These are phyloP conservation scores for Trifolium dubium DNA, from an alignment of 306 rosid species.

Conservation along the genomic window DNA sequence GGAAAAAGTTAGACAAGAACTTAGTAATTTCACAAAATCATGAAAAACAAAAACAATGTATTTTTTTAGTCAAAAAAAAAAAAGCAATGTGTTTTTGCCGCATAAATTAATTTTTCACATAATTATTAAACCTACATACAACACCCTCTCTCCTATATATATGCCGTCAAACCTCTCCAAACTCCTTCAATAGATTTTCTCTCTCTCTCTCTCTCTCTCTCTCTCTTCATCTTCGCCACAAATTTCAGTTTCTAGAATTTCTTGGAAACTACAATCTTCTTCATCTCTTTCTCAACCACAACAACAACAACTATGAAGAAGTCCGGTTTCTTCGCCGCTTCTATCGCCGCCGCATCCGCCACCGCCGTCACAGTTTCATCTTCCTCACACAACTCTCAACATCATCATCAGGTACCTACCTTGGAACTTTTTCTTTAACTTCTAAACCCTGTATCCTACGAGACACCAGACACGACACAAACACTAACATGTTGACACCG, in stretches of 20 bases:
- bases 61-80: constrained; percentile 31
- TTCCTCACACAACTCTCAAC: constrained; percentile 23
- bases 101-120: constrained; percentile 34
- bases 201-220: constrained; percentile 21
- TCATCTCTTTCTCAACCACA: neutral
- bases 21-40: neutral
- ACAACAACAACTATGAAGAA: constrained; percentile 46
- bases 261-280: neutral
- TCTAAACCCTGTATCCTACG: neutral
- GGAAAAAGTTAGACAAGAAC: neutral
- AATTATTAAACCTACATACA: neutral
- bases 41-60: neutral
- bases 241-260: neutral
- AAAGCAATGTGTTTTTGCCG: constrained; percentile 43
- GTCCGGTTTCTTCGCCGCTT: constrained; percentile 59
- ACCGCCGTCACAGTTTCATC: constrained; percentile 45
- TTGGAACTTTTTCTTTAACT: neutral
- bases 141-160: constrained; percentile 37
- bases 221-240: constrained; percentile 2
- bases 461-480: too few species aligned
- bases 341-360: constrained; percentile 62
- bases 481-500: too few species aligned
- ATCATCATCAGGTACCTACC: constrained; percentile 51
- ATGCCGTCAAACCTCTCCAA: constrained; percentile 42
- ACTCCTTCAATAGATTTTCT: neutral